Evolutionary conservation across 768 basidiomycete species (phyloP).

Genomic region (Astraeus odoratus): DNA sequence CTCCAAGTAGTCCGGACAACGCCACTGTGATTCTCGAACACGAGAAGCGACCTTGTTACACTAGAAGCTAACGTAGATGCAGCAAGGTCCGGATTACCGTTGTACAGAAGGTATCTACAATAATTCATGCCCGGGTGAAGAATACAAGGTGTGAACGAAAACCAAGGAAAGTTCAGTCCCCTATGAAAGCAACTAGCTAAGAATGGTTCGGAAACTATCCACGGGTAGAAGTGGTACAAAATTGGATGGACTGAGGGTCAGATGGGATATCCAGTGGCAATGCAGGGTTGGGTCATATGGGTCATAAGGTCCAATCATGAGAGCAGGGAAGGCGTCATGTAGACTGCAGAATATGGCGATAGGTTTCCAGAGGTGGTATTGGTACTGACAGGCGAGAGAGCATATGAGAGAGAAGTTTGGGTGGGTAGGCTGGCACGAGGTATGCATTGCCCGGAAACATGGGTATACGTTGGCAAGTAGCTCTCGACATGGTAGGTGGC

Average conservation of each 20-base stretch:
- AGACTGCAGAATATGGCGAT: slow-evolving; percentile 23
- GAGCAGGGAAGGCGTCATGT: slow-evolving; percentile 27
- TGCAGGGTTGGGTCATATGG: slow-evolving; percentile 12
- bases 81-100: slow-evolving; percentile 21
- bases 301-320: slow-evolving; percentile 24
- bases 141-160: slow-evolving; percentile 14
- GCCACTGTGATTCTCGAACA: slow-evolving; percentile 63
- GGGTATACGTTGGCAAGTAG: slow-evolving; percentile 25
- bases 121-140: slow-evolving; percentile 17
- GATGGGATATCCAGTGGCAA: slow-evolving; percentile 15
- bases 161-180: slow-evolving; percentile 9
- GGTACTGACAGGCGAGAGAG: slow-evolving; percentile 33
- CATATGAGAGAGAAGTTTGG: slow-evolving; percentile 38
- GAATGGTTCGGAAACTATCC: slow-evolving; percentile 26
- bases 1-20: slow-evolving; percentile 49
- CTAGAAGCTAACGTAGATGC: slow-evolving; percentile 29
- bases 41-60: slow-evolving; percentile 56
- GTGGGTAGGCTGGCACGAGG: slow-evolving; percentile 24
- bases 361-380: slow-evolving; percentile 15
- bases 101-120: slow-evolving; percentile 26
- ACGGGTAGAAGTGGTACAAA: slow-evolving; percentile 14
- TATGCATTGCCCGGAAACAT: slow-evolving; percentile 29
- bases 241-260: slow-evolving; percentile 4
- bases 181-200: slow-evolving; percentile 9
- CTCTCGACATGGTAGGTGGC: slow-evolving; percentile 24